phyloP scores from a whole-genome alignment of 2,329 filamentous ascomycete genomes.

The Aquanectria penicillioides region DNA sequence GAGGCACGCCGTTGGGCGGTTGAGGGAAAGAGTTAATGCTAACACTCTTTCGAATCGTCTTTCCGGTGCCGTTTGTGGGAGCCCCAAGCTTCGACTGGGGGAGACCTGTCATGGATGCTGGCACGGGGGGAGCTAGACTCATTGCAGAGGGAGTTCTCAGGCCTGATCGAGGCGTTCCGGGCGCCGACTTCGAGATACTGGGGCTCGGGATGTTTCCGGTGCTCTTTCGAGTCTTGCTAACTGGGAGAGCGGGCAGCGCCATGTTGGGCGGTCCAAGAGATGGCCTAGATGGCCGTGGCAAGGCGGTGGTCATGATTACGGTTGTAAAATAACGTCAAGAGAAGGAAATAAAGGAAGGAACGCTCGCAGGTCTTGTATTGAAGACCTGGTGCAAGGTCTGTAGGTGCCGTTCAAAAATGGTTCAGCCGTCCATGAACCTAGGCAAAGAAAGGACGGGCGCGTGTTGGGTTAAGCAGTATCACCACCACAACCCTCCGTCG shows the following conservation, averaged over 20 bases:
- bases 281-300: slow-evolving; percentile 74
- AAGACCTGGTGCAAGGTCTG: slow-evolving; percentile 35
- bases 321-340: slow-evolving; percentile 19
- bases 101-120: slow-evolving; percentile 63
- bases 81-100: slow-evolving; percentile 66
- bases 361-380: slow-evolving; percentile 29
- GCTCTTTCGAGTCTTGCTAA: slow-evolving; percentile 77
- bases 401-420: slow-evolving; percentile 31
- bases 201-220: slow-evolving; percentile 58
- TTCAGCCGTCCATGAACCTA: slow-evolving; percentile 44
- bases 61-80: slow-evolving; percentile 68
- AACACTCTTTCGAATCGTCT: slow-evolving; percentile 83
- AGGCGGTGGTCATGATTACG: slow-evolving; percentile 58
- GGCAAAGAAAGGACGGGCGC: slow-evolving; percentile 19
- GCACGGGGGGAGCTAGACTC: slow-evolving; percentile 61
- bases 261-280: slow-evolving; percentile 77
- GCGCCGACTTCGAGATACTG: slow-evolving; percentile 50
- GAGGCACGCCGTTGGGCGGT: slow-evolving; percentile 77
- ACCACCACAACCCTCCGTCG: slow-evolving; percentile 13
- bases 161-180: slow-evolving; percentile 65
- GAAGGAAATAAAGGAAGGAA: slow-evolving; percentile 21
- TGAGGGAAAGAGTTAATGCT: slow-evolving; percentile 96
- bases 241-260: slow-evolving; percentile 78
- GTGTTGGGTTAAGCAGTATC: slow-evolving; percentile 30
- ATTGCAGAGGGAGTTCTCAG: slow-evolving; percentile 69